Evolutionary conservation across 2,329 filamentous ascomycete species (phyloP).

Genomic region (Torrubiellomyces zombiae): DNA sequence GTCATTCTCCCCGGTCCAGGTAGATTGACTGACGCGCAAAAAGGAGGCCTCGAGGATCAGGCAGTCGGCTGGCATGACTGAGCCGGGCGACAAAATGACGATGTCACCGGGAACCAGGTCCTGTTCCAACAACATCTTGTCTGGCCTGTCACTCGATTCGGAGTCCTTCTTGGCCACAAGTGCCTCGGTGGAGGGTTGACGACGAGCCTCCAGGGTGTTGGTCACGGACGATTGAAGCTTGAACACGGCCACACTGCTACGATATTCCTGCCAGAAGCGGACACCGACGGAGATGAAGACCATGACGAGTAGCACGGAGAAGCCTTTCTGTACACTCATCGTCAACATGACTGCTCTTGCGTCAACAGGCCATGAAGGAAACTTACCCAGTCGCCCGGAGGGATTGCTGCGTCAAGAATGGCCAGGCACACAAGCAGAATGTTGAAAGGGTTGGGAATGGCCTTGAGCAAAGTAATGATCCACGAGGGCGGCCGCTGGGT

Average conservation of each 20-base stretch:
- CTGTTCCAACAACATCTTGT: conserved; percentile 4
- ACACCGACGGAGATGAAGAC: conserved; percentile 10
- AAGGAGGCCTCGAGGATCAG: conserved; percentile 12
- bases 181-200: conserved; percentile 2
- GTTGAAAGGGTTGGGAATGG: conserved; percentile 13
- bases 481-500: conserved; percentile 11
- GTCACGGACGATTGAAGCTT: conserved; percentile 10
- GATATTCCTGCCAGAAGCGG: conserved; percentile 13
- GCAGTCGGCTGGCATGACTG: conserved; percentile 13
- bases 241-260: conserved; percentile 11
- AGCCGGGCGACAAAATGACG: conserved; percentile 8
- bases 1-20: conserved; percentile 13
- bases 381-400: conserved; percentile 7
- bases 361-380: neutral
- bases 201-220: conserved; percentile 8
- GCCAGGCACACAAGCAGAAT: conserved; percentile 9
- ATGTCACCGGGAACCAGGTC: conserved; percentile 12
- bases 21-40: conserved; percentile 13
- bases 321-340: conserved; percentile 5
- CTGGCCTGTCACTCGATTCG: conserved; percentile 1
- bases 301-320: conserved; percentile 12
- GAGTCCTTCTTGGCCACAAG: conserved; percentile 1
- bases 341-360: too few relatives aligned
- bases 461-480: conserved; percentile 10
- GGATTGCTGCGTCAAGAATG: conserved; percentile 10